Evolutionary conservation across 2,329 filamentous ascomycete genomes (phyloP), one percentile per base, ranked within the genome.

Genomic region (Pyrenophora tritici-repentis): DNA sequence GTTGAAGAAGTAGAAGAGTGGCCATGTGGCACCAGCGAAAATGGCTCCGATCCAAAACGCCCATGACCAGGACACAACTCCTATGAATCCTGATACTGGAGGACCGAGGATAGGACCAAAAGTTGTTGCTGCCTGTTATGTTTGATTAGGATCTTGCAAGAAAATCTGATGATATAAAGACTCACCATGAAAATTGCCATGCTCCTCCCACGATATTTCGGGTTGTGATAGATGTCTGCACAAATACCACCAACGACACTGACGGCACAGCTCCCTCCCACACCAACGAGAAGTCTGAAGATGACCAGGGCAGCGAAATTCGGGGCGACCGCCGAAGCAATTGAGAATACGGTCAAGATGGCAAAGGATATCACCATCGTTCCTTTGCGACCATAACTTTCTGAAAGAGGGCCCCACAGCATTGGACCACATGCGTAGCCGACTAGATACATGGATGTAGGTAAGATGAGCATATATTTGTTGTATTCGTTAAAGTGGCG

Each of bases 11-110:
- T 84, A 49, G 12, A 89, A 73, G 1, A 85, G 75, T 2, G 85
- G 68, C 70, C 86, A 79, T 1, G 85, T 86, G 0, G 73, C 72
- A 20, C 82, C 86, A 2, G 87, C 88, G 47, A 89, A 78, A 14
- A 91, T 88, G 13, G 89, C 76, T 12, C 78, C 86, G 18, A 90
- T 80, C 82, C 86, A 89, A 64, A 89, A 89, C 1, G 81, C 74
- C 87, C 87, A 90, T 35, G 84, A 79, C 87, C 87, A 90, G 20
- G 81, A 82, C 20, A 87, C 79, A 1, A 77, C 78, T 1, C 83
- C 77, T 33, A 83, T 80, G 70, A 81, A 89, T 8, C 86, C 87
- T 0, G 83, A 84, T 17, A 87, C 78, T 13, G 87, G 82, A 2
- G 87, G 87, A 2, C 85, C 83, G 2, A 86, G 70, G n/a, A 89